These are phyloP conservation scores for Gnomoniopsis smithogilvyi DNA, from an alignment of 2,329 filamentous ascomycete genomes.

Conservation along the genomic window DNA sequence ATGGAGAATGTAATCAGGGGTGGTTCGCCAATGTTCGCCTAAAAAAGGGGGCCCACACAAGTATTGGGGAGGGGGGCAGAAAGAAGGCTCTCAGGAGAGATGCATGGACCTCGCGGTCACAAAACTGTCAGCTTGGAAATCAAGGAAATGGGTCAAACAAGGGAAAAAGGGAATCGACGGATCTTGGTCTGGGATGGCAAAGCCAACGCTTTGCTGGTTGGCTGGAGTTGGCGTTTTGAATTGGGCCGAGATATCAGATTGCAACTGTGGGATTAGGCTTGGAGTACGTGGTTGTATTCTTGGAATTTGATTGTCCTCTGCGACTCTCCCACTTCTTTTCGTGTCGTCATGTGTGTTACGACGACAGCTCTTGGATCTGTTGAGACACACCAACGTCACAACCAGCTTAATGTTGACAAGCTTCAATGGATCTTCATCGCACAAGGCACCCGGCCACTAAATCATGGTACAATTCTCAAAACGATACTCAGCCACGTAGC, in stretches of 20 bases:
- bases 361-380: not conserved
- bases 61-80: not conserved
- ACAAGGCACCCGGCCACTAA: no score
- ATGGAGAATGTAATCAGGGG: not conserved
- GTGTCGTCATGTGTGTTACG: not conserved
- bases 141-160: not conserved
- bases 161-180: not conserved
- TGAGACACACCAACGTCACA: not conserved
- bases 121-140: not conserved
- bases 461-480: no score
- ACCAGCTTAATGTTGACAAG: no score
- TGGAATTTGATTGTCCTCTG: not conserved
- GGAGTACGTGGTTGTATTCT: not conserved
- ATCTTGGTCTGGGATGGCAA: not conserved
- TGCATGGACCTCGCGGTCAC: constrained; percentile 11
- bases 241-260: not conserved
- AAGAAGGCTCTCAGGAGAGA: not conserved
- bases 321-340: not conserved
- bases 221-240: constrained; percentile 7
- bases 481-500: no score
- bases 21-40: not conserved
- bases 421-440: no score
- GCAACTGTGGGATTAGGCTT: not conserved
- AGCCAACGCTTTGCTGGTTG: not conserved
- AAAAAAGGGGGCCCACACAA: not conserved